phyloP scores from a whole-genome alignment of 2,329 filamentous ascomycete species.

The Colletotrichum tropicale region DNA sequence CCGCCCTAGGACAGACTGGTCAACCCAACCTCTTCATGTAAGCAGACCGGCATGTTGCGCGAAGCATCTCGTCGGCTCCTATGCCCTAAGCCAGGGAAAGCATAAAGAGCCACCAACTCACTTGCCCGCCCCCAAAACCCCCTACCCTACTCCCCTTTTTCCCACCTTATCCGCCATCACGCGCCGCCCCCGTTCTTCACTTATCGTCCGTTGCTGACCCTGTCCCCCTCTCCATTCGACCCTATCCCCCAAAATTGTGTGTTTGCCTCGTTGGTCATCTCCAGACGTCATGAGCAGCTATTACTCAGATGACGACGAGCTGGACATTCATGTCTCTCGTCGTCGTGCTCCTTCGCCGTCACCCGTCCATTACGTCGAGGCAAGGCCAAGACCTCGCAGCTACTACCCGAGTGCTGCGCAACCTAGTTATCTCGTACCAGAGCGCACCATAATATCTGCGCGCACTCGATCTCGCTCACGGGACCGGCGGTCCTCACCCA shows the following conservation, averaged over 20 bases:
- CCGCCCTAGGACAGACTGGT: background rate
- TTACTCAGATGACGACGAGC: slow-evolving; percentile 59
- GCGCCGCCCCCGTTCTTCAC: background rate
- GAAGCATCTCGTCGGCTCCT: background rate
- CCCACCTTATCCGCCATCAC: background rate
- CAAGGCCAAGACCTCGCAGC: slow-evolving; percentile 39
- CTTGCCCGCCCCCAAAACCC: background rate
- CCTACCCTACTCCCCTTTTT: background rate
- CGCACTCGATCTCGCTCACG: slow-evolving; percentile 48
- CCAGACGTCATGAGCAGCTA: slow-evolving; percentile 34
- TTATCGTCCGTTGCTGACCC: background rate
- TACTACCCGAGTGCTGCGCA: slow-evolving; percentile 45
- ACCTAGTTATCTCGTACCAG: slow-evolving; percentile 44
- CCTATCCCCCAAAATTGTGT: background rate
- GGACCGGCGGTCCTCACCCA: slow-evolving; percentile 49
- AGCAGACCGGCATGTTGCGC: background rate
- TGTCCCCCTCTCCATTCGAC: background rate
- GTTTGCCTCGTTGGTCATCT: background rate
- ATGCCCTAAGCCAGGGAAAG: slow-evolving; percentile 7
- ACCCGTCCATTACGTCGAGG: slow-evolving; percentile 51
- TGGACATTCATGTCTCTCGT: slow-evolving; percentile 52
- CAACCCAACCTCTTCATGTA: background rate
- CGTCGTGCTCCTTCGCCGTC: slow-evolving; percentile 44
- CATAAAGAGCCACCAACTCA: slow-evolving; percentile 6
- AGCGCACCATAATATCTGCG: slow-evolving; percentile 50